These are phyloP conservation scores for Elsinoe batatas DNA, from an alignment of 2,329 filamentous ascomycete species.

Conservation along the genomic window DNA sequence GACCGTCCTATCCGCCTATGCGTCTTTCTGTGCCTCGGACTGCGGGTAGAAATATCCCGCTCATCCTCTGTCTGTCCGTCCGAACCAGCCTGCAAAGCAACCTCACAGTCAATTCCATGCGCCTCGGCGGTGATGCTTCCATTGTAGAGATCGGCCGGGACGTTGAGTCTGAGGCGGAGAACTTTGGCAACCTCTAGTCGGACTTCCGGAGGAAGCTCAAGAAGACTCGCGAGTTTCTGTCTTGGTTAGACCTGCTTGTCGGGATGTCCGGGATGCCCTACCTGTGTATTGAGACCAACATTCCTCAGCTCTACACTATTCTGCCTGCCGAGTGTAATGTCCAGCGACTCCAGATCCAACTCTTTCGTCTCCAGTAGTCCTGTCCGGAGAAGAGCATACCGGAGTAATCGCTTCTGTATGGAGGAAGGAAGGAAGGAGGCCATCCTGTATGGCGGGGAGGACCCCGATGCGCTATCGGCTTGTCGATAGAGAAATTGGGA, in stretches of 20 bases:
- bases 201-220: conserved; percentile 65
- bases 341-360: conserved; percentile 75
- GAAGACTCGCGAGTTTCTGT: conserved; percentile 69
- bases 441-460: conserved; percentile 16
- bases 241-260: conserved; percentile 1
- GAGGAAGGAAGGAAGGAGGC: conserved; percentile 61
- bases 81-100: conserved; percentile 18
- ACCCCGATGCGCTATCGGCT: not conserved
- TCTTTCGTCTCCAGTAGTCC: conserved; percentile 83
- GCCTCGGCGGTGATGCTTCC: conserved; percentile 75
- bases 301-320: conserved; percentile 79
- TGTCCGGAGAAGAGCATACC: conserved; percentile 72
- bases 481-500: not conserved
- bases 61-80: conserved; percentile 26
- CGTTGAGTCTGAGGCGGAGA: conserved; percentile 64
- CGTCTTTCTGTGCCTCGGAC: conserved; percentile 27
- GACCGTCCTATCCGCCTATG: conserved; percentile 27
- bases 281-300: conserved; percentile 70
- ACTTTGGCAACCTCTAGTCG: conserved; percentile 65
- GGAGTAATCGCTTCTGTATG: conserved; percentile 78
- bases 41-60: conserved; percentile 22
- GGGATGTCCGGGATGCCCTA: conserved; percentile 32
- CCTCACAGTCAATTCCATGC: conserved; percentile 64
- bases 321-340: conserved; percentile 70
- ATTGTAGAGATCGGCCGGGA: conserved; percentile 80